Conservation (phyloP, 1,284 basidiomycete species). For the Boletus mariae region DNA sequence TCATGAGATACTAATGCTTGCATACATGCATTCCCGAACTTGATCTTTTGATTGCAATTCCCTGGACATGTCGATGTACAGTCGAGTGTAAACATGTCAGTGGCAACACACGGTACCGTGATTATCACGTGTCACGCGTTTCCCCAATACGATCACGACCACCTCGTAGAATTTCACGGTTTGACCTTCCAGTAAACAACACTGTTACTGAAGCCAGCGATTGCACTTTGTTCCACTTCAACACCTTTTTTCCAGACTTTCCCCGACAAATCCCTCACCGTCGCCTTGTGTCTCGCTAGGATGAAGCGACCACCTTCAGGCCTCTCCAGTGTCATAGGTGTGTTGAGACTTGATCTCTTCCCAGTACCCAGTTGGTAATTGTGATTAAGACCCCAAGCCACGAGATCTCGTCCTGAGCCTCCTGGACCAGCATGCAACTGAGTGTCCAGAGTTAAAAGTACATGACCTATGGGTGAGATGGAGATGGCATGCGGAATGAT, state of each 20-base stretch:
- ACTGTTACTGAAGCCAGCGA: slow-evolving; percentile 61
- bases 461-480: slow-evolving; percentile 76
- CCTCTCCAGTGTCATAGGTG: slow-evolving; percentile 58
- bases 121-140: slow-evolving; percentile 19
- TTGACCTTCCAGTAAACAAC: slow-evolving; percentile 74
- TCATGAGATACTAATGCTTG: background rate
- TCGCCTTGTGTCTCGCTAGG: slow-evolving; percentile 49
- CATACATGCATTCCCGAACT: slow-evolving; percentile 35
- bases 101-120: slow-evolving; percentile 7
- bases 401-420: slow-evolving; percentile 55
- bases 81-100: background rate
- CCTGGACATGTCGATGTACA: slow-evolving; percentile 21
- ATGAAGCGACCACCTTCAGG: slow-evolving; percentile 55
- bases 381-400: slow-evolving; percentile 68
- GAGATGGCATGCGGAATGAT: slow-evolving; percentile 70
- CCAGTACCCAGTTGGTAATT: slow-evolving; percentile 85
- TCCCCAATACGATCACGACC: background rate
- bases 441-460: slow-evolving; percentile 75
- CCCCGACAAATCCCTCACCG: slow-evolving; percentile 64
- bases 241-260: slow-evolving; percentile 64
- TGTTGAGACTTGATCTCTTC: slow-evolving; percentile 69
- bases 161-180: slow-evolving; percentile 7
- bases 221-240: slow-evolving; percentile 66
- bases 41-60: slow-evolving; percentile 32
- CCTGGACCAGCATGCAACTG: slow-evolving; percentile 43